Percentiles rank a stretch among this genome's conserved stretches.
Evolutionary conservation across 2,329 filamentous ascomycete genomes (phyloP).

Genomic region (Dactylonectria estremocensis): DNA sequence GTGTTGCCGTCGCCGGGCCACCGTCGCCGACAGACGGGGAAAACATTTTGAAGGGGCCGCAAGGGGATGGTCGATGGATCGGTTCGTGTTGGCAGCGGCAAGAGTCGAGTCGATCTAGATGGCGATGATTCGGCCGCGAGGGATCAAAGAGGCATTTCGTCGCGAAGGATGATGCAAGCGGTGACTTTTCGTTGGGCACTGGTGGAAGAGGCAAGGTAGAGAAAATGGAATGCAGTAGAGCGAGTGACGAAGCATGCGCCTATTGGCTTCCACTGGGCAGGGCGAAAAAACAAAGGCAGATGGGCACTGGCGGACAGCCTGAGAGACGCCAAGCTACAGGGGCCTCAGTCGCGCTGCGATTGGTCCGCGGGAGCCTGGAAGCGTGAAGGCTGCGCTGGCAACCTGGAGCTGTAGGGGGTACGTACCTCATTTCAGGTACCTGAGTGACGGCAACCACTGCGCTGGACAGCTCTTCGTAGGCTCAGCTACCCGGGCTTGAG

Average conservation of each 20-base stretch:
- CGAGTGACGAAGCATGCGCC: slow-evolving; percentile 49
- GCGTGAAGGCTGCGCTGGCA: slow-evolving; percentile 42
- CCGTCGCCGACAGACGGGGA: slow-evolving; percentile 67
- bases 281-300: slow-evolving; percentile 44
- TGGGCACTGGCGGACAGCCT: slow-evolving; percentile 15
- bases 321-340: slow-evolving; percentile 42
- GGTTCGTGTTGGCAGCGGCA: slow-evolving; percentile 30
- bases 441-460: not conserved
- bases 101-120: slow-evolving; percentile 33
- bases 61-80: slow-evolving; percentile 30
- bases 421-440: slow-evolving; percentile 21
- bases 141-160: slow-evolving; percentile 49
- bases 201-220: slow-evolving; percentile 30
- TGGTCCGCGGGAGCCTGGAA: slow-evolving; percentile 34
- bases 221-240: slow-evolving; percentile 39
- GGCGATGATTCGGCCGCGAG: slow-evolving; percentile 45
- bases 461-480: not conserved
- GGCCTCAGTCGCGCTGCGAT: slow-evolving; percentile 38
- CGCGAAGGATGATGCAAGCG: slow-evolving; percentile 42
- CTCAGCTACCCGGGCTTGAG: not conserved
- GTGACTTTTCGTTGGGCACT: slow-evolving; percentile 43
- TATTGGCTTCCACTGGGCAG: slow-evolving; percentile 35
- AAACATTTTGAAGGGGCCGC: slow-evolving; percentile 67
- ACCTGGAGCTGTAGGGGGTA: slow-evolving; percentile 29
- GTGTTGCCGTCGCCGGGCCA: slow-evolving; percentile 69